A percentile compares a stretch with the other conserved stretches of the same genome.
Conservation (phyloP, 306 rosid genomes). For the Castanea crenata region DNA sequence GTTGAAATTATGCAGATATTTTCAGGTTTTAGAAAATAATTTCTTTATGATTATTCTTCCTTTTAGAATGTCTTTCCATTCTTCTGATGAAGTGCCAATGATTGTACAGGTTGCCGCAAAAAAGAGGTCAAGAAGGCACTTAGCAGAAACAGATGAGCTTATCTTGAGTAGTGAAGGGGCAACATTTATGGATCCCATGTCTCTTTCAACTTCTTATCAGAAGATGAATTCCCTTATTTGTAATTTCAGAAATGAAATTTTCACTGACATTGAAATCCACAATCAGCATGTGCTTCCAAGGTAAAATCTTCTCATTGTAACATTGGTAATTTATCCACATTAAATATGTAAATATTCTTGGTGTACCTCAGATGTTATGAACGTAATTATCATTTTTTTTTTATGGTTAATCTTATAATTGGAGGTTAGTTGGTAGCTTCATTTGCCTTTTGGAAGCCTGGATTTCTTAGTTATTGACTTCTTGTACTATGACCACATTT, state of each 20-base stretch:
- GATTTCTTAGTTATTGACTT: no score
- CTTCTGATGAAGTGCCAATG: not conserved
- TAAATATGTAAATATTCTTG: not conserved
- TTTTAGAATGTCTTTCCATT: not conserved
- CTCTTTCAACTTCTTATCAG: slow-evolving; percentile 15
- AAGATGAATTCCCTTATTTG: slow-evolving; percentile 30
- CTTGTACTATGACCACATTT: no score
- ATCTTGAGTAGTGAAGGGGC: slow-evolving; percentile 3
- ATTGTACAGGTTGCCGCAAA: slow-evolving; percentile 26
- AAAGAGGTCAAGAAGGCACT: slow-evolving; percentile 34
- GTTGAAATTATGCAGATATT: slow-evolving; percentile 24
- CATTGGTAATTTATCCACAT: not conserved
- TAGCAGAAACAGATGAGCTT: slow-evolving; percentile 29
- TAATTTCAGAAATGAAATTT: slow-evolving; percentile 30
- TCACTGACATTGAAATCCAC: slow-evolving; percentile 34
- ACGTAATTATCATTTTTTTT: not conserved
- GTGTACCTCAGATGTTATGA: not conserved
- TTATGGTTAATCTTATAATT: not conserved
- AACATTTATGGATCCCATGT: slow-evolving; percentile 12
- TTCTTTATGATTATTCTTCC: not conserved
- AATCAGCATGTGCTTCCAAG: slow-evolving; percentile 37
- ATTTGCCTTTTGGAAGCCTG: not conserved
- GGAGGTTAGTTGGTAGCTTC: not conserved
- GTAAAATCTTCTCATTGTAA: slow-evolving; percentile 16
- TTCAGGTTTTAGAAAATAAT: slow-evolving; percentile 21